Evolutionary conservation across 1,284 basidiomycete species (phyloP).

Genomic region (Leccinum subspadiceum): DNA sequence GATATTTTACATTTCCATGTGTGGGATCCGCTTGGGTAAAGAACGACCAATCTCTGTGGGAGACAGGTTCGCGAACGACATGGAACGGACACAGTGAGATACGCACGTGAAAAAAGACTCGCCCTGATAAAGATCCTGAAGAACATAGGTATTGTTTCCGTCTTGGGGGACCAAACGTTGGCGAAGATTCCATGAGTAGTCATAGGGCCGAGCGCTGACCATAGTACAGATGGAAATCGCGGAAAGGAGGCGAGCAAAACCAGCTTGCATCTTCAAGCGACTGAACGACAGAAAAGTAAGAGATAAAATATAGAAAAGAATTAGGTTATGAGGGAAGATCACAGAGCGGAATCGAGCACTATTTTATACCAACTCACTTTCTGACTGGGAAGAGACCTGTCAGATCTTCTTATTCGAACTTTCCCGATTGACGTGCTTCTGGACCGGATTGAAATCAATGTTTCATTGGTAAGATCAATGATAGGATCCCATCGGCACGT

Average conservation of each 20-base stretch:
- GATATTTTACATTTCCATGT: constrained; percentile 58
- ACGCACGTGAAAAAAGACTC: constrained; percentile 22
- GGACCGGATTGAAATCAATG: neutral
- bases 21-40: constrained; percentile 61
- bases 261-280: constrained; percentile 5
- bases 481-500: constrained; percentile 1
- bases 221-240: constrained; percentile 3
- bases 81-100: neutral
- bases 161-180: neutral
- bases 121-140: constrained; percentile 23
- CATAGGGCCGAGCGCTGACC: neutral
- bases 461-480: neutral
- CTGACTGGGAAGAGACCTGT: neutral
- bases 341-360: neutral
- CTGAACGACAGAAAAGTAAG: neutral
- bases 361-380: constrained; percentile 9
- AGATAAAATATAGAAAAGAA: neutral
- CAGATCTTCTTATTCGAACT: neutral
- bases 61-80: neutral
- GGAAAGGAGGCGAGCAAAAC: constrained; percentile 7
- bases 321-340: neutral
- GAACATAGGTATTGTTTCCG: neutral
- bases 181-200: neutral
- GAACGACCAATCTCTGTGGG: constrained; percentile 55
- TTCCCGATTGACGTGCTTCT: neutral